Evolutionary conservation across 2,329 filamentous ascomycete genomes (phyloP).

Genomic region (Ascochyta clinopodiicola): DNA sequence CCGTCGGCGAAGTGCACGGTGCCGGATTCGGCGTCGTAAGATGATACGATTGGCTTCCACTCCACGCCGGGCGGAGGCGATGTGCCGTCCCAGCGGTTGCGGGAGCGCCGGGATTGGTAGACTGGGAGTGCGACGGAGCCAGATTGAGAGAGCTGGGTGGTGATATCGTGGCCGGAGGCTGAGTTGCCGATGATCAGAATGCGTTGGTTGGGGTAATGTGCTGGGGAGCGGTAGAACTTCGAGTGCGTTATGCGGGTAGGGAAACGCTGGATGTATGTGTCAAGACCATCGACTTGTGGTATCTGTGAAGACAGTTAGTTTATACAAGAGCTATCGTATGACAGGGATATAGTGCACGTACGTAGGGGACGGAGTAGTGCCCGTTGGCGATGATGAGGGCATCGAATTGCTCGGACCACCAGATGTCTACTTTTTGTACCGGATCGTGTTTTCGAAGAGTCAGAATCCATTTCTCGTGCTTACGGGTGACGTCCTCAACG

Average conservation of each 20-base stretch:
- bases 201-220: constrained; percentile 19
- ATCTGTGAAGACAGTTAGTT: constrained; percentile 43
- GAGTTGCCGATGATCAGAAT: constrained; percentile 42
- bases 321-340: not conserved
- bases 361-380: constrained; percentile 46
- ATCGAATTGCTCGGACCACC: constrained; percentile 62
- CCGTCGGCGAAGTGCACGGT: constrained; percentile 37
- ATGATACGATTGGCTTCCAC: constrained; percentile 62
- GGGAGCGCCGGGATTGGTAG: constrained; percentile 60
- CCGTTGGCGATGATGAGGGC: constrained; percentile 43
- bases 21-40: constrained; percentile 43
- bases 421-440: constrained; percentile 54
- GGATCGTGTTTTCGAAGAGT: constrained; percentile 57
- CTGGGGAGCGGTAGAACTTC: constrained; percentile 42
- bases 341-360: constrained; percentile 35
- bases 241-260: constrained; percentile 54
- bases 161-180: constrained; percentile 43
- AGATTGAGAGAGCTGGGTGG: constrained; percentile 27
- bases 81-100: constrained; percentile 59
- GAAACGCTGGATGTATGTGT: constrained; percentile 63
- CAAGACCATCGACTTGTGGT: constrained; percentile 57
- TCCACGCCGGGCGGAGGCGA: constrained; percentile 55
- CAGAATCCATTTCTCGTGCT: constrained; percentile 53
- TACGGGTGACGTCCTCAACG: constrained; percentile 56
- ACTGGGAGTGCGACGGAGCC: constrained; percentile 52